phyloP scores from a whole-genome alignment of 371 early-diverging fungal genomes.

The Syncephalastrum monosporum region DNA sequence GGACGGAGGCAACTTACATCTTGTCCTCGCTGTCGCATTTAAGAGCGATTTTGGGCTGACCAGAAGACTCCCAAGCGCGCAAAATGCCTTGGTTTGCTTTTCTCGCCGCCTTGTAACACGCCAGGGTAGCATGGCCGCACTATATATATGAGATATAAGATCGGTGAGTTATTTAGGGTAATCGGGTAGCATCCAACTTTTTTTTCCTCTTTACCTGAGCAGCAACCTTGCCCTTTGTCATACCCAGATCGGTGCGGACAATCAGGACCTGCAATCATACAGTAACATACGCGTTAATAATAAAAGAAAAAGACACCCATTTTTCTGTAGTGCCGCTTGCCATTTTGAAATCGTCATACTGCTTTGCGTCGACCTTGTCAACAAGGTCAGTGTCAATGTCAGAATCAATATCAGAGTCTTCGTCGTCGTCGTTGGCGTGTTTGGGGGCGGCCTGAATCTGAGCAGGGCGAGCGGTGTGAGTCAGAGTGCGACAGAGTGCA shows the following conservation, averaged over 20 bases:
- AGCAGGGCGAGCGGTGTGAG: slow-evolving; percentile 6
- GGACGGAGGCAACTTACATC: slow-evolving; percentile 47
- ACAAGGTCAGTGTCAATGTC: slow-evolving; percentile 10
- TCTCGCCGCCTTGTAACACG: slow-evolving; percentile 72
- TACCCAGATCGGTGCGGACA: slow-evolving; percentile 87
- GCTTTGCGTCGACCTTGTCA: slow-evolving; percentile 24
- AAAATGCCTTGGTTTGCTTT: slow-evolving; percentile 56
- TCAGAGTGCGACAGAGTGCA: not conserved
- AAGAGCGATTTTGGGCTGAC: slow-evolving; percentile 88
- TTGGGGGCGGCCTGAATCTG: slow-evolving; percentile 25
- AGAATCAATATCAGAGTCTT: slow-evolving; percentile 28
- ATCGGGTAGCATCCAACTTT: not conserved
- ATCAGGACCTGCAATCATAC: slow-evolving; percentile 60
- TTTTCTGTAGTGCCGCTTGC: slow-evolving; percentile 15
- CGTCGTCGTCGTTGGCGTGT: slow-evolving; percentile 25
- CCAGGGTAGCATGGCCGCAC: slow-evolving; percentile 94
- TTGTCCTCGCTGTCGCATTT: slow-evolving; percentile 79
- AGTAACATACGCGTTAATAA: not conserved
- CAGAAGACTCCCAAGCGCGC: slow-evolving; percentile 73
- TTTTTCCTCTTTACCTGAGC: slow-evolving; percentile 64
- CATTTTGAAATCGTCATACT: slow-evolving; percentile 53
- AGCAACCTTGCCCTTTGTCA: slow-evolving; percentile 96
- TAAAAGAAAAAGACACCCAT: not conserved
- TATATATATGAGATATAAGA: slow-evolving; percentile 16
- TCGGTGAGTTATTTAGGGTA: not conserved